Percentiles rank a stretch among this genome's conserved stretches.
These are phyloP conservation scores for Fusarium sp. DNA, from an alignment of 2,329 filamentous ascomycete genomes.

Conservation along the genomic window DNA sequence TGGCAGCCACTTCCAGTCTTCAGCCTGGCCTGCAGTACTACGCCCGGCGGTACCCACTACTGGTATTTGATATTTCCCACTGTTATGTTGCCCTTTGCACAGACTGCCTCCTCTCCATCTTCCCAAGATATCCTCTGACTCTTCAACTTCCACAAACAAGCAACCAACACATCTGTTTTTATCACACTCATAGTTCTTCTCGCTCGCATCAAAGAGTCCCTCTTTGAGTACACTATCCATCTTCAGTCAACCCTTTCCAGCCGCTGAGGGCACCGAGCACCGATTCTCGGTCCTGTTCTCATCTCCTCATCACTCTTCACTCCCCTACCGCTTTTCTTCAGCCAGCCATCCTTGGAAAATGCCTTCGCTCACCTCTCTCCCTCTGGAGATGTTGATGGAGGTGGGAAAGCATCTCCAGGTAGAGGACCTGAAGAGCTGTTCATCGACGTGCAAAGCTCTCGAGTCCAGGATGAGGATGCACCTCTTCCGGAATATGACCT, in stretches of 20 bases:
- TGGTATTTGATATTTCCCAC: too few species aligned
- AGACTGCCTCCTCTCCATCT: neutral
- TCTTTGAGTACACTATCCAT: too few species aligned
- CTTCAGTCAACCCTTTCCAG: neutral
- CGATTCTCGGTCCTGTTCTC: neutral
- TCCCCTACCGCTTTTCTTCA: accelerated
- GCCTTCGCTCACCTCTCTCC: accelerated
- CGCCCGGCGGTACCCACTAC: neutral
- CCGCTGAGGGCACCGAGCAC: accelerated
- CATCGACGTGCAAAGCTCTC: accelerated
- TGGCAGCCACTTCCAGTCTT: neutral
- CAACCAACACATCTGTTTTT: too few species aligned
- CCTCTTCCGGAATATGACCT: accelerated
- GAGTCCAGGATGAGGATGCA: accelerated
- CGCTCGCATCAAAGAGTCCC: neutral
- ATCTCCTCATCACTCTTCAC: neutral
- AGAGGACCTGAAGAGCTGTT: accelerated
- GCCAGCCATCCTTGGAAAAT: neutral
- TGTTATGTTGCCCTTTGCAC: accelerated
- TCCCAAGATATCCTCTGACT: too few species aligned
- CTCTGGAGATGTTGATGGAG: neutral
- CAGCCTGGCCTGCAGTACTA: neutral
- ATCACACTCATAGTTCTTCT: too few species aligned
- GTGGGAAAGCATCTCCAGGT: neutral
- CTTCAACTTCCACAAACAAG: too few species aligned